A percentile compares a stretch with the other conserved stretches of the same genome.
These are phyloP conservation scores for Saturnispora bothae DNA, from an alignment of 805 yeast species.

Conservation along the genomic window DNA sequence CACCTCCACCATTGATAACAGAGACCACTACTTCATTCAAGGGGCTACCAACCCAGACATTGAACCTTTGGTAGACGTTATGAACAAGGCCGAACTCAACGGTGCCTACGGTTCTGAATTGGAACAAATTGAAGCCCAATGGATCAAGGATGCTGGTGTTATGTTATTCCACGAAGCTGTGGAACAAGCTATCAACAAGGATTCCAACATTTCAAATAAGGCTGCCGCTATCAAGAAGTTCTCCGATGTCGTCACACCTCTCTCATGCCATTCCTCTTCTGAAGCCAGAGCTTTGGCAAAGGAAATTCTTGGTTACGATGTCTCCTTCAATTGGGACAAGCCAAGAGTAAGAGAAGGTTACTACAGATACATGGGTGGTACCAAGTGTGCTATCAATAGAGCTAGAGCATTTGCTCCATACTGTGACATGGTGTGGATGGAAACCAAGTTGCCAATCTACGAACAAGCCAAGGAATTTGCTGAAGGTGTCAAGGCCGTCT, in stretches of 20 bases:
- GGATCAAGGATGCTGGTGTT: slow-evolving; percentile 75
- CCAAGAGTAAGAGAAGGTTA: slow-evolving; percentile 95
- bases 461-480: slow-evolving; percentile 92
- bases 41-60: slow-evolving; percentile 85
- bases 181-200: slow-evolving; percentile 62
- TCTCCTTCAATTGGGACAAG: slow-evolving; percentile 89
- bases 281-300: slow-evolving; percentile 73
- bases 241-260: slow-evolving; percentile 59
- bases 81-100: slow-evolving; percentile 68
- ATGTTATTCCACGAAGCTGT: slow-evolving; percentile 89
- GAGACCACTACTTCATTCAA: slow-evolving; percentile 87
- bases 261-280: slow-evolving; percentile 61
- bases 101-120: slow-evolving; percentile 68
- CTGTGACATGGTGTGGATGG: slow-evolving; percentile 97
- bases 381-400: slow-evolving; percentile 94
- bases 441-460: slow-evolving; percentile 88
- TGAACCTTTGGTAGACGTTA: slow-evolving; percentile 61
- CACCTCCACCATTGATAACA: slow-evolving; percentile 85
- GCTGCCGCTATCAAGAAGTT: slow-evolving; percentile 54
- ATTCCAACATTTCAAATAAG: slow-evolving; percentile 45
- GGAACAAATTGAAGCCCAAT: slow-evolving; percentile 65
- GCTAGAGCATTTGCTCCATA: slow-evolving; percentile 93
- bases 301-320: slow-evolving; percentile 66
- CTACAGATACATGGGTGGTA: slow-evolving; percentile 93
- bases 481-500: slow-evolving; percentile 70